Conservation (phyloP, 2,329 filamentous ascomycete genomes). For the Penicillium sp. region DNA sequence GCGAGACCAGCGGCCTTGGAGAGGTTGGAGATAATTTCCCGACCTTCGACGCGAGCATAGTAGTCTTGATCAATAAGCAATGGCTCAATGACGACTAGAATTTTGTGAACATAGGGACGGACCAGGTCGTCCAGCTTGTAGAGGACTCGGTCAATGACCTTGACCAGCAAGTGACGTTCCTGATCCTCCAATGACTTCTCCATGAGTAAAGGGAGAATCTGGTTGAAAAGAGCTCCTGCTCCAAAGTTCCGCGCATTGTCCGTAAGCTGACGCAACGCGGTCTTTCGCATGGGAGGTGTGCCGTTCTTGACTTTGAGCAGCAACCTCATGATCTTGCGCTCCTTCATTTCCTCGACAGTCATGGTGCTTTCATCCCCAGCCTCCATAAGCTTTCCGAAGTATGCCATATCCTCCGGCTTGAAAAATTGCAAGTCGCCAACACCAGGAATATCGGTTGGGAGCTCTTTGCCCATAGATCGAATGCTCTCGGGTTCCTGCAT, state of each 20-base stretch:
- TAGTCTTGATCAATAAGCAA: slow-evolving; percentile 99
- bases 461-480: slow-evolving; percentile 80
- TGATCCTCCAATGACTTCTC: slow-evolving; percentile 97
- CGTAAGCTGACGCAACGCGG: slow-evolving; percentile 91
- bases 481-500: slow-evolving; percentile 93
- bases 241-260: slow-evolving; percentile 97
- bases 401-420: slow-evolving; percentile 97
- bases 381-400: slow-evolving; percentile 97
- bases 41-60: slow-evolving; percentile 95
- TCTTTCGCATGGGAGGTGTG: slow-evolving; percentile 98
- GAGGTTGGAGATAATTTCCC: slow-evolving; percentile 97
- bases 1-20: slow-evolving; percentile 95
- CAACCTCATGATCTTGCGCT: slow-evolving; percentile 97
- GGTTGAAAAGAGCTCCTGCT: slow-evolving; percentile 91
- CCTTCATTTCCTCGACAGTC: slow-evolving; percentile 93
- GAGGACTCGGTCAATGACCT: slow-evolving; percentile 96
- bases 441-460: slow-evolving; percentile 93
- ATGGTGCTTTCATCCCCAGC: slow-evolving; percentile 88
- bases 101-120: slow-evolving; percentile 96
- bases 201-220: slow-evolving; percentile 96
- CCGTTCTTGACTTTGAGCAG: slow-evolving; percentile 99
- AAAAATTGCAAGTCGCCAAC: slow-evolving; percentile 97
- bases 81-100: slow-evolving; percentile 97
- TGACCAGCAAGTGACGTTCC: slow-evolving; percentile 95
- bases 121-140: slow-evolving; percentile 99